Evolutionary conservation across 768 basidiomycete species (phyloP), one percentile per base, ranked within the genome.

Genomic region (Suillus occidentalis): DNA sequence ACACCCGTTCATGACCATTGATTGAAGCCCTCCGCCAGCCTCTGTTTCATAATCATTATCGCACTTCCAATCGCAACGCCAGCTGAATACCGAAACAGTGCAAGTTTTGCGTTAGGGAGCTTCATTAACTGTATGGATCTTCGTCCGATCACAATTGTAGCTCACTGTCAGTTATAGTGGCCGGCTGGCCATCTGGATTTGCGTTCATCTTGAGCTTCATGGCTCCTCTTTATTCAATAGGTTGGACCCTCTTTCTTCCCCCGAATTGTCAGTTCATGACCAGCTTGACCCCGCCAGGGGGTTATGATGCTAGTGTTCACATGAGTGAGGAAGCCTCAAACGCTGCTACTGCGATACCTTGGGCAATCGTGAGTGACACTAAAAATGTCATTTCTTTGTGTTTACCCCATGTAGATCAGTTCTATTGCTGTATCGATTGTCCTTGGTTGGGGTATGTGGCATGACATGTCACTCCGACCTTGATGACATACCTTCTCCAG

Each of bases 151-250:
- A 34, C 5, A 31, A 31, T 53, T 9, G 4, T 28, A 10, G 31
- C 52, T 53, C 18, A 53, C 31, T 5, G 9, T 53, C 31, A 10
- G 28, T 53, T 18, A 53, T 64, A 76, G 76, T 80, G 43, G 52
- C 28, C 8, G 52, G 52, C 18, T 53, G 52, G 52, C 52, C 52
- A 10, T 53, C 52, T 53, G 52, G 28, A 31, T 53, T 53, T 9
- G 52, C 52, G 1, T 18, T 53, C 18, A 53, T 53, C 31, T 18
- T 53, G 52, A 53, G 52, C 2, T 53, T 53, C 9, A 53, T 34
- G 28, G 28, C 52, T 10, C 52, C 52, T 20, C 52, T 53, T 31
- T 53, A 53, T 53, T 53, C 52, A 18, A 28, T 53, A 31, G 52
- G 52, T 53, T 6, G 36, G 70, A 60, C 16, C 20, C 18, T 53